Conservation (phyloP, 257 asterid genomes). For the Solanum piurae region DNA sequence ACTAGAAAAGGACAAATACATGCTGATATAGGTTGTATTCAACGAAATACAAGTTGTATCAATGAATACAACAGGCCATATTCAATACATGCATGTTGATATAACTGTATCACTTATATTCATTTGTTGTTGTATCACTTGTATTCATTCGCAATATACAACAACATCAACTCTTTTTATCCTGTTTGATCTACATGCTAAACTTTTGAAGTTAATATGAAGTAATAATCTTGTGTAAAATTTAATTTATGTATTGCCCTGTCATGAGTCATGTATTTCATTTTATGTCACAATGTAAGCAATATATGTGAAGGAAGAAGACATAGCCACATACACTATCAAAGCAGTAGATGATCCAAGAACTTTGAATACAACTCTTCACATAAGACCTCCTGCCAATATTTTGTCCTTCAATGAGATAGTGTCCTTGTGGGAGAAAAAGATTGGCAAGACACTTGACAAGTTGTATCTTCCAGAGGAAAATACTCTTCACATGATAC, state of each 20-base stretch:
- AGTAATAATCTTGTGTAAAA: neutral
- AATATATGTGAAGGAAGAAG: conserved; percentile 44
- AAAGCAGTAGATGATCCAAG: conserved; percentile 63
- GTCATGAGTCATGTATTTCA: neutral
- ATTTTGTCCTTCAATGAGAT: conserved; percentile 41
- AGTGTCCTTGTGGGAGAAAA: conserved; percentile 63
- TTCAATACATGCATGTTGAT: neutral
- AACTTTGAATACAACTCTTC: conserved; percentile 51
- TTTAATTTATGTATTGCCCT: neutral
- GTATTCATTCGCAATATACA: neutral
- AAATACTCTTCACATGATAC: conserved; percentile 33
- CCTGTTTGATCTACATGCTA: neutral
- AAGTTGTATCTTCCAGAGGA: conserved; percentile 43
- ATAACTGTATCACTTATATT: neutral
- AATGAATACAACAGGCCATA: neutral
- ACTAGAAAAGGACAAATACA: neutral
- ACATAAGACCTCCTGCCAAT: conserved; percentile 49
- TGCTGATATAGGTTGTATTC: neutral
- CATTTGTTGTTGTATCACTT: neutral
- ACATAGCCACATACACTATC: conserved; percentile 50
- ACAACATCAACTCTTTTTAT: neutral
- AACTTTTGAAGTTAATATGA: neutral
- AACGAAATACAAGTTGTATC: neutral
- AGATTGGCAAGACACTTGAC: conserved; percentile 53
- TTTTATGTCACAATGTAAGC: conserved; percentile 13